Base-by-base conservation (phyloP, 768 basidiomycete genomes). In the Tulasnella sp. region DNA sequence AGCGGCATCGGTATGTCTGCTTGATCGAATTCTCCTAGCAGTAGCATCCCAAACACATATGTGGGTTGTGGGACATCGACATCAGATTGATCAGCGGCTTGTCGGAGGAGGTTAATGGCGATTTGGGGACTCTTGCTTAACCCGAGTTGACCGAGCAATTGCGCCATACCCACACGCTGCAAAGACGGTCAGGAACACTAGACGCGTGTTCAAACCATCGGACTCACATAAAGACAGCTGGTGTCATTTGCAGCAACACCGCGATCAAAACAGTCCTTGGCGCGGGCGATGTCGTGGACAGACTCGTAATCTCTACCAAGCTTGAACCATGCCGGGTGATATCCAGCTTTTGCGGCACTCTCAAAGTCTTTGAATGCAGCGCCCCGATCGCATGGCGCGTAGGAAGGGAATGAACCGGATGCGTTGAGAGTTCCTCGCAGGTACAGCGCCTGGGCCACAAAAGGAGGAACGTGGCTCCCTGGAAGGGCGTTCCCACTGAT, bases 221-320 rank as follows among this genome's bases (percentile, higher is more conserved):
- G 1, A 63, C 84, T 63, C 64, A 86, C 88, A 67, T 94, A 93
- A 57, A 82, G 73, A 67, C 85, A 91, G 48, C 82, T 81, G 62
- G 83, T 86, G 41, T 90, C 86, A 32, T 77, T 79, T 23, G 76
- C 71, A 63, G 81, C 80, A 43, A 81, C 77, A 1, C 93, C 93
- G 6, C 85, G 77, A 62, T 89, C 84, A 65, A 91, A 96, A 67
- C 90, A 93, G 25, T 89, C 87, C 60, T 72, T 80, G 1, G 93
- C 92, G 40, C 83, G 79, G 0, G 68, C 62, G 0, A 76, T 49
- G 66, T 98, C 90, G 21, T 81, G 82, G 60, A 71, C 90, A 42
- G 79, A 81, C 70, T 97, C 93, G 65, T 97, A 96, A 60, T 94
- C 93, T 15, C 90, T 72, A 0, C 89, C 94, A 0, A 97, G 76